A percentile compares a stretch with the other conserved stretches of the same genome.
Conservation (phyloP, 192 early-diverging fungal species). For the Linnemannia elongata region DNA sequence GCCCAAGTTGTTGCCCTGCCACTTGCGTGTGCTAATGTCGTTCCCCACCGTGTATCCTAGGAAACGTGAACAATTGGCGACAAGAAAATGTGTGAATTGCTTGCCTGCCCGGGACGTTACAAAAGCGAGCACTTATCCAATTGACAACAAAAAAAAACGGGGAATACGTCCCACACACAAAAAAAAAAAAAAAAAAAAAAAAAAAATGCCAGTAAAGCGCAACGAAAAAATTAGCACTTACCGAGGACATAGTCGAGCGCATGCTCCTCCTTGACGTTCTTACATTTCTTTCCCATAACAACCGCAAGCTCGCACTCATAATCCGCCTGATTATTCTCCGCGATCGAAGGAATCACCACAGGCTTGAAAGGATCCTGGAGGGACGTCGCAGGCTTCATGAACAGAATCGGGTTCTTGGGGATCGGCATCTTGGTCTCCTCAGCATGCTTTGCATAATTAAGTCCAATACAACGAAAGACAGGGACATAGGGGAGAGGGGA, state of each 20-base stretch:
- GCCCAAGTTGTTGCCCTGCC: conserved; percentile 62
- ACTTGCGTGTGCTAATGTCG: conserved; percentile 72
- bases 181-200: background rate
- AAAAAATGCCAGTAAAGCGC: no score
- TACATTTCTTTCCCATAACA: conserved; percentile 69
- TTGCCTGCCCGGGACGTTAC: background rate
- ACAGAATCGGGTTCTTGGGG: conserved; percentile 68
- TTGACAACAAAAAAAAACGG: background rate
- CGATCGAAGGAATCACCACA: conserved; percentile 64
- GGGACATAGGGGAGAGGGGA: conserved; percentile 60
- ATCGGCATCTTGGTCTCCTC: conserved; percentile 64
- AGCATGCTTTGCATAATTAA: conserved; percentile 73
- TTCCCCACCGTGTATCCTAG: conserved; percentile 71
- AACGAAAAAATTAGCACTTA: conserved; percentile 2
- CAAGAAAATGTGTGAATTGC: background rate
- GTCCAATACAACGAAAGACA: conserved; percentile 67
- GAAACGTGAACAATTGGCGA: no score
- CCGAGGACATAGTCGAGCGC: conserved; percentile 67
- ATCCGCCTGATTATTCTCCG: conserved; percentile 66
- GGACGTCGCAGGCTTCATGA: conserved; percentile 65
- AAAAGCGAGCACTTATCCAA: background rate
- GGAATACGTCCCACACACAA: background rate
- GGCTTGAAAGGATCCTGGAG: conserved; percentile 60
- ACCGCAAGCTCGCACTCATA: conserved; percentile 76
- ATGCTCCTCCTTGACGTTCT: conserved; percentile 61